A percentile compares a stretch with the other conserved stretches of the same genome.
Conservation (phyloP, 305 asterid species). For the Rubia occidens region DNA sequence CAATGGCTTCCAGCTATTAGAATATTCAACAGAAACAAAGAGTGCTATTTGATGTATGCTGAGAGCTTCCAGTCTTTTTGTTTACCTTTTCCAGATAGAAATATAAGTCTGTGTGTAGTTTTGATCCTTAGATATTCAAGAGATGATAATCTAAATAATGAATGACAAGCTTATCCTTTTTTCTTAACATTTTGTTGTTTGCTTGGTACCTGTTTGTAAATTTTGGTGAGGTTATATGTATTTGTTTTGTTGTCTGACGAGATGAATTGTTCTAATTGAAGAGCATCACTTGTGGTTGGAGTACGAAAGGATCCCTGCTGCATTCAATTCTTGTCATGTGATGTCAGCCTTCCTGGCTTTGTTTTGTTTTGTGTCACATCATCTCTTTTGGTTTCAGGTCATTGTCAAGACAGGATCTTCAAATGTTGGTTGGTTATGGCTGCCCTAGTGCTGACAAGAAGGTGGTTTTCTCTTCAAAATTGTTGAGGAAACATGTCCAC, state of each 20-base stretch:
- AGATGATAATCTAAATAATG: not conserved
- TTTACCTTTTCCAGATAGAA: not conserved
- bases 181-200: not conserved
- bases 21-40: not conserved
- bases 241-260: not conserved
- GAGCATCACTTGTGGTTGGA: not conserved
- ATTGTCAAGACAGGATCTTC: slow-evolving; percentile 82
- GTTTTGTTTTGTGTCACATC: not conserved
- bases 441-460: slow-evolving; percentile 73
- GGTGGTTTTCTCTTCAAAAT: slow-evolving; percentile 63
- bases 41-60: not conserved
- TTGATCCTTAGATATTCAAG: not conserved
- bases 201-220: not conserved
- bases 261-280: not conserved
- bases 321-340: not conserved
- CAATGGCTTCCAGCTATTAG: not conserved
- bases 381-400: slow-evolving; percentile 57
- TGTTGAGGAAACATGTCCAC: slow-evolving; percentile 73
- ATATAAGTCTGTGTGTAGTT: not conserved
- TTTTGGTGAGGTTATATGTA: not conserved
- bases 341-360: not conserved
- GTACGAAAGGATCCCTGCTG: not conserved
- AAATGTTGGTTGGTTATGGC: slow-evolving; percentile 88
- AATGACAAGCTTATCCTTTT: not conserved
- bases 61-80: not conserved